A percentile compares a stretch with the other conserved stretches of the same genome.
Evolutionary conservation across 2,329 filamentous ascomycete species (phyloP).

Genomic region (Cylindrodendrum hubeiense): DNA sequence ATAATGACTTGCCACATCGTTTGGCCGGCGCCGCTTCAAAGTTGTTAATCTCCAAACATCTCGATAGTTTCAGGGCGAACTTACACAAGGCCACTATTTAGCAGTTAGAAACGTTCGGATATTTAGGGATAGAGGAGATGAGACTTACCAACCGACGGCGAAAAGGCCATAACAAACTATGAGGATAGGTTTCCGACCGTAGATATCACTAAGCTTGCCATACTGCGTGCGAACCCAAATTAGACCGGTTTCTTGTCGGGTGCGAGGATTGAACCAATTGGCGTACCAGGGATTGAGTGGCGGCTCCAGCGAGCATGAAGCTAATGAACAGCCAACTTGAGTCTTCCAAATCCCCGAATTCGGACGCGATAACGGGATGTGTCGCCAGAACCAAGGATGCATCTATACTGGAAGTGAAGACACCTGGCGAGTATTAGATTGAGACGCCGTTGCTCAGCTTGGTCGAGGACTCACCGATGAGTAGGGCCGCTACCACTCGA

Average conservation of each 20-base stretch:
- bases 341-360: constrained; percentile 67
- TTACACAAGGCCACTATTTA: constrained; percentile 33
- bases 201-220: constrained; percentile 47
- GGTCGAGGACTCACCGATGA: constrained; percentile 26
- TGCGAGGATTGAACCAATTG: not conserved
- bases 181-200: constrained; percentile 42
- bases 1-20: constrained; percentile 62
- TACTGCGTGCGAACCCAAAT: constrained; percentile 31
- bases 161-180: constrained; percentile 46
- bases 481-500: constrained; percentile 29
- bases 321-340: constrained; percentile 58
- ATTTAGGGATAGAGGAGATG: not conserved
- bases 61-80: not conserved
- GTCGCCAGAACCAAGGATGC: constrained; percentile 75
- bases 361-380: constrained; percentile 71
- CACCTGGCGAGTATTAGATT: constrained; percentile 43
- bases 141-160: constrained; percentile 52
- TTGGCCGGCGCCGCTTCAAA: constrained; percentile 53
- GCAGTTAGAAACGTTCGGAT: not conserved
- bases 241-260: not conserved
- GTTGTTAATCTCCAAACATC: not conserved
- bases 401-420: constrained; percentile 76
- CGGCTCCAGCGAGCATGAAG: constrained; percentile 48
- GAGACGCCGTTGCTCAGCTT: not conserved
- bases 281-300: constrained; percentile 57